Conservation (phyloP, 2,329 filamentous ascomycete genomes). For the Penicillium aurantiogriseum region DNA sequence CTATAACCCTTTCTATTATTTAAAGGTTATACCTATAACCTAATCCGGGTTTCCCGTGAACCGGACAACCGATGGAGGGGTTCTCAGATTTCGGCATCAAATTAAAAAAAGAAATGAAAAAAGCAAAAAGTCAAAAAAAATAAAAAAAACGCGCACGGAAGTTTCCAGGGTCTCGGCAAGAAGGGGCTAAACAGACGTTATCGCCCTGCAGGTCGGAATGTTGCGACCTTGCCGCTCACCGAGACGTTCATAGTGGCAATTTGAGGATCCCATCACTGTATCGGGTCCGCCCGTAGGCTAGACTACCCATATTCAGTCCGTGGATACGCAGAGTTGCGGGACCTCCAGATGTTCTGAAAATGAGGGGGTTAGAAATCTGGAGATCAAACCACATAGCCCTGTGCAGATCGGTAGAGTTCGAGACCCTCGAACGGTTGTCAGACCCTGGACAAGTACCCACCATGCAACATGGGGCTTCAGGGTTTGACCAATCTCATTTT, state of each 20-base stretch:
- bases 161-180: conserved; percentile 8
- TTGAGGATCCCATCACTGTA: conserved; percentile 3
- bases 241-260: conserved; percentile 11
- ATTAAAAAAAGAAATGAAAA: not conserved
- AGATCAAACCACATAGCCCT: conserved; percentile 11
- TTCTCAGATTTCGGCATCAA: not conserved
- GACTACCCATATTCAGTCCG: not conserved
- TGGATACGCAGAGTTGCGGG: conserved; percentile 8
- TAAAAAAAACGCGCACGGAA: conserved; percentile 15
- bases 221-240: conserved; percentile 17
- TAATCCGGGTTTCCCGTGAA: not conserved
- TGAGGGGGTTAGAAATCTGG: conserved; percentile 10
- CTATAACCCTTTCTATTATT: not conserved
- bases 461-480: not conserved
- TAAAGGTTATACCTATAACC: not conserved
- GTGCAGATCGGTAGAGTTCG: conserved; percentile 8
- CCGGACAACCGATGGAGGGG: not conserved
- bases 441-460: conserved; percentile 2
- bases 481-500: not conserved
- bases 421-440: conserved; percentile 12
- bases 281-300: not conserved
- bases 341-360: conserved; percentile 1
- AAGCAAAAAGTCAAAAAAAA: not conserved
- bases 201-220: conserved; percentile 20
- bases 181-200: conserved; percentile 21